Percentiles rank a stretch among this genome's conserved stretches.
phyloP scores from a whole-genome alignment of 2,329 filamentous ascomycete species.

The Exophiala bonariae region DNA sequence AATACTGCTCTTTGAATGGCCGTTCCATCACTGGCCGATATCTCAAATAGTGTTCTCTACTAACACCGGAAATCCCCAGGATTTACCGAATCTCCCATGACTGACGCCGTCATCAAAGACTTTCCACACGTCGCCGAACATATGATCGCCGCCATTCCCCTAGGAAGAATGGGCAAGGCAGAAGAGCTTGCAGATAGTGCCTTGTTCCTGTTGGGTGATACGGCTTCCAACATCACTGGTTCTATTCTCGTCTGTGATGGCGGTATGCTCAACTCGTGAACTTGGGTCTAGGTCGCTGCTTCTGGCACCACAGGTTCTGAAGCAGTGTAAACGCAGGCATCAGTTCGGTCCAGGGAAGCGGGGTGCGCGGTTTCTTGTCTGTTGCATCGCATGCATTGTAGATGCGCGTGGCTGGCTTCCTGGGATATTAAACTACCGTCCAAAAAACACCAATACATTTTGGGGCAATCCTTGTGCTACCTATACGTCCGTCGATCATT shows the following conservation, averaged over 20 bases:
- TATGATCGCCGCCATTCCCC: slow-evolving; percentile 2
- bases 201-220: slow-evolving; percentile 11
- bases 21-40: not conserved
- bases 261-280: slow-evolving; percentile 20
- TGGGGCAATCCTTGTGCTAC: not conserved
- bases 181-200: slow-evolving; percentile 11
- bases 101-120: slow-evolving; percentile 2
- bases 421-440: slow-evolving; percentile 3
- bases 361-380: slow-evolving; percentile 3
- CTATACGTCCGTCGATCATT: slow-evolving; percentile 5
- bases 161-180: slow-evolving; percentile 14
- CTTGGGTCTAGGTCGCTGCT: slow-evolving; percentile 4
- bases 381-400: slow-evolving; percentile 5
- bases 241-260: slow-evolving; percentile 11
- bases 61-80: slow-evolving; percentile 4
- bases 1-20: not conserved
- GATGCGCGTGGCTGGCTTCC: slow-evolving; percentile 4
- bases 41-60: not conserved
- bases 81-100: slow-evolving; percentile 8
- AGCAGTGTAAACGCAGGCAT: slow-evolving; percentile 4
- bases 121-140: slow-evolving; percentile 9
- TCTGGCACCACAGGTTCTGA: slow-evolving; percentile 4
- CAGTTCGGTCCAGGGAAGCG: slow-evolving; percentile 4
- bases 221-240: slow-evolving; percentile 2
- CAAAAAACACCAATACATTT: slow-evolving; percentile 6